These are phyloP conservation scores for Meyerozyma elateridarum DNA, from an alignment of 1,139 yeast species.

Conservation along the genomic window DNA sequence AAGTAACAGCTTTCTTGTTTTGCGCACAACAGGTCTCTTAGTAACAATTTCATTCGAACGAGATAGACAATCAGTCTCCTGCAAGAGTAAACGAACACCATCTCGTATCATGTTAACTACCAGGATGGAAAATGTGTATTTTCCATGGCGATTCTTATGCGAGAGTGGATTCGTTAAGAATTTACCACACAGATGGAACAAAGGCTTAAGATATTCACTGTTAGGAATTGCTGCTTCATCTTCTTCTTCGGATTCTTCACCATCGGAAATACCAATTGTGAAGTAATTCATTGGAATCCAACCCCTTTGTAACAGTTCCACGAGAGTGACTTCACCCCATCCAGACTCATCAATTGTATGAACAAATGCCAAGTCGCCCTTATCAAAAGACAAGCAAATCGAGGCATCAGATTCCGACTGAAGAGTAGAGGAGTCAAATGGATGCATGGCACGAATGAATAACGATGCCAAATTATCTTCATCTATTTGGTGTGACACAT, in stretches of 20 bases:
- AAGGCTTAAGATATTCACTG: constrained; percentile 49
- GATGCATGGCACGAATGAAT: constrained; percentile 65
- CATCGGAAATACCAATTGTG: constrained; percentile 45
- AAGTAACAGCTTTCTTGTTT: constrained; percentile 70
- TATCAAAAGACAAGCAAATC: constrained; percentile 78
- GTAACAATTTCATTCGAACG: constrained; percentile 77
- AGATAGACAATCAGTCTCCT: constrained; percentile 78
- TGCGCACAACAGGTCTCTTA: constrained; percentile 62
- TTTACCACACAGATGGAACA: constrained; percentile 71
- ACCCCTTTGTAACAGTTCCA: constrained; percentile 70
- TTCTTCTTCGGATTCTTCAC: constrained; percentile 13
- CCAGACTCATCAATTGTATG: constrained; percentile 91
- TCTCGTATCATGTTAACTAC: constrained; percentile 56
- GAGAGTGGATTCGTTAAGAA: constrained; percentile 69
- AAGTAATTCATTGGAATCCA: constrained; percentile 98
- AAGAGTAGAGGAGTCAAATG: constrained; percentile 69
- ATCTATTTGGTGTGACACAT: constrained; percentile 12
- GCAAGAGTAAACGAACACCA: constrained; percentile 75
- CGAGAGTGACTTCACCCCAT: constrained; percentile 93
- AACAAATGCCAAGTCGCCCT: constrained; percentile 77
- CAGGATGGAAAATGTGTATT: constrained; percentile 42
- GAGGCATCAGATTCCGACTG: constrained; percentile 65
- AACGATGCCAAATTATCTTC: constrained; percentile 42
- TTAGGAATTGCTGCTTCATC: constrained; percentile 28
- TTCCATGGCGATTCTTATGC: constrained; percentile 36